These are phyloP conservation scores for Exophiala bonariae DNA, from an alignment of 2,329 filamentous ascomycete species.

Conservation along the genomic window DNA sequence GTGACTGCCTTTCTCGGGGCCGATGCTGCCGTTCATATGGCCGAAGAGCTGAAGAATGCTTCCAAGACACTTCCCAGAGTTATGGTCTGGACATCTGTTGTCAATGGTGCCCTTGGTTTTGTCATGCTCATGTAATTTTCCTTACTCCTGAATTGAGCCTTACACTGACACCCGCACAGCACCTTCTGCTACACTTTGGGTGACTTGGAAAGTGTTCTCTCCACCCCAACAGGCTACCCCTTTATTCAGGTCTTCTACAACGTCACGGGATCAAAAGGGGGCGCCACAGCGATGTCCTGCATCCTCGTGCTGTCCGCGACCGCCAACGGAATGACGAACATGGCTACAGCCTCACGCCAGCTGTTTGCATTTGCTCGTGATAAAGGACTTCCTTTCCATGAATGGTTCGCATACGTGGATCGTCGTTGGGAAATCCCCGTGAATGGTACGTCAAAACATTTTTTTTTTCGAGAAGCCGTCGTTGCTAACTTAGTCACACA, in stretches of 20 bases:
- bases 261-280: slow-evolving; percentile 32
- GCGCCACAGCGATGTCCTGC: slow-evolving; percentile 32
- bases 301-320: slow-evolving; percentile 32
- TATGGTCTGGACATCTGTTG: slow-evolving; percentile 35
- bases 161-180: no score
- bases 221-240: slow-evolving; percentile 34
- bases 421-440: slow-evolving; percentile 12
- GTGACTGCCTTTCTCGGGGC: slow-evolving; percentile 43
- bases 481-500: no score
- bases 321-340: slow-evolving; percentile 31
- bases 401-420: slow-evolving; percentile 14
- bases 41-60: slow-evolving; percentile 41
- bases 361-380: slow-evolving; percentile 42
- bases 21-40: slow-evolving; percentile 47
- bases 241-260: slow-evolving; percentile 40
- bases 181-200: slow-evolving; percentile 29
- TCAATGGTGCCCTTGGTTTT: slow-evolving; percentile 39
- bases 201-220: slow-evolving; percentile 31
- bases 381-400: slow-evolving; percentile 37
- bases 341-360: slow-evolving; percentile 39
- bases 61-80: slow-evolving; percentile 36
- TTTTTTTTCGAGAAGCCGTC: no score
- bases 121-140: background rate
- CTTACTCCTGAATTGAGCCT: no score
- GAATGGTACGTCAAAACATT: no score